Evolutionary conservation across 176 grass and related monocot species (phyloP).

Genomic region (Canna indica): DNA sequence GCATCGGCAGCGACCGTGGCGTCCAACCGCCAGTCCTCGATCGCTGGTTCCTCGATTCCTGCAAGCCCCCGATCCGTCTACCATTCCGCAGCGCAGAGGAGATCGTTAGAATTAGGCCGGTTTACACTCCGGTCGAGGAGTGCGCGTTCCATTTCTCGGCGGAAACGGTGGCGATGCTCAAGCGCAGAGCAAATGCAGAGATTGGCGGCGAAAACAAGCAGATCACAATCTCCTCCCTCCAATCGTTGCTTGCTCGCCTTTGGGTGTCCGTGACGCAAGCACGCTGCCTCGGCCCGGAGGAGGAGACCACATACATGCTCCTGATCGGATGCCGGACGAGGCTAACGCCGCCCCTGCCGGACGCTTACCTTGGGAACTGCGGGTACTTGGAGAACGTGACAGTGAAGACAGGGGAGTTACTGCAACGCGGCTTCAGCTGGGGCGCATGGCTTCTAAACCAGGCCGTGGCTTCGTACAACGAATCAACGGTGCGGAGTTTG

Average conservation of each 20-base stretch:
- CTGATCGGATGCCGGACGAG: not conserved
- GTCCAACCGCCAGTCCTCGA: not conserved
- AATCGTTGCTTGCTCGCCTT: slow-evolving; percentile 24
- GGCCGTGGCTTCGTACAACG: slow-evolving; percentile 25
- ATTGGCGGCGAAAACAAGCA: not conserved
- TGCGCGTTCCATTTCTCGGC: slow-evolving; percentile 33
- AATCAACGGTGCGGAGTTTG: slow-evolving; percentile 4
- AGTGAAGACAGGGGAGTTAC: slow-evolving; percentile 22
- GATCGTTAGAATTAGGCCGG: not conserved
- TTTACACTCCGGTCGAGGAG: not conserved
- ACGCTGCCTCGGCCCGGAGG: not conserved
- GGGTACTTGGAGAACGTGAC: not conserved
- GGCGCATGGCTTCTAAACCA: slow-evolving; percentile 32
- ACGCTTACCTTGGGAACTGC: slow-evolving; percentile 26
- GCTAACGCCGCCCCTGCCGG: slow-evolving; percentile 13
- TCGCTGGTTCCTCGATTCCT: slow-evolving; percentile 31
- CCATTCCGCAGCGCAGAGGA: slow-evolving; percentile 5
- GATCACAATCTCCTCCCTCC: slow-evolving; percentile 40
- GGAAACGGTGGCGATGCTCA: slow-evolving; percentile 12
- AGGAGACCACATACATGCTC: not conserved
- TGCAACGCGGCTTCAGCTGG: slow-evolving; percentile 20
- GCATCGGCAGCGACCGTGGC: slow-evolving; percentile 12
- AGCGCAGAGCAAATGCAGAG: slow-evolving; percentile 26
- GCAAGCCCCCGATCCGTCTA: slow-evolving; percentile 18
- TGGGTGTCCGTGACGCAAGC: slow-evolving; percentile 23